Base-by-base conservation (phyloP, 192 early-diverging fungal genomes). In the Coemansia furcata region DNA sequence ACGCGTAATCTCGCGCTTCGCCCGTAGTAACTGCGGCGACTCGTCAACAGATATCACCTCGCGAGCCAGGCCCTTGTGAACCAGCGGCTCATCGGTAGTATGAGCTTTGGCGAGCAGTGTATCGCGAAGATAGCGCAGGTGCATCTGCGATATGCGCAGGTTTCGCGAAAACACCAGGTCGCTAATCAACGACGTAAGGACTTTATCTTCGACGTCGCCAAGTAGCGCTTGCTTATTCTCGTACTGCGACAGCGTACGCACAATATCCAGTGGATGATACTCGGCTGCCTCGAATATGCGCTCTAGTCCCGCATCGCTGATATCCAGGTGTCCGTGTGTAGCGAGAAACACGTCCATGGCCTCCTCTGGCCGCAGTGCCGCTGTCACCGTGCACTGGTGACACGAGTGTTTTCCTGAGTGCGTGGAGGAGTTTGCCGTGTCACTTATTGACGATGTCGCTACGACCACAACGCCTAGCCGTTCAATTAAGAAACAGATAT, bases 141-240 rank as follows among this genome's bases (percentile, higher is more conserved):
- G 69, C 75, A 77, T 77, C 12, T 71, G 55, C 5, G 69, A 36
- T 14, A 72, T 46, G 0, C 75, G 75, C 29, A 29, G 30, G 17
- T 36, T 19, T 1, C 69, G 65, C 37, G 52, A 29, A 40, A 64
- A 35, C 26, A 40, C 19, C 52, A 60, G 55, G 3, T 68, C 69
- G 17, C 42, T 19, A 35, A 77, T 71, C 7, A 33, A 4, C 54
- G 54, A 57, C 6, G 5, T 5, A 14, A 57, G 12, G 15, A 35
- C 30, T 7, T 8, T 4, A 23, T 3, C 30, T 17, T 32, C 54
- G 12, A 2, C 54, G 30, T 35, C 17, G 14, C 30, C 15, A 32
- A 33, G 30, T 7, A 30, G 26, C 12, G 50, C 23, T 4, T 8
- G 46, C 23, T n/a, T 55, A 49, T 66, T 57, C 19, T 39, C 60